These are phyloP conservation scores for Meyerozyma guilliermondii DNA, from an alignment of 1,139 yeast species.

Conservation along the genomic window DNA sequence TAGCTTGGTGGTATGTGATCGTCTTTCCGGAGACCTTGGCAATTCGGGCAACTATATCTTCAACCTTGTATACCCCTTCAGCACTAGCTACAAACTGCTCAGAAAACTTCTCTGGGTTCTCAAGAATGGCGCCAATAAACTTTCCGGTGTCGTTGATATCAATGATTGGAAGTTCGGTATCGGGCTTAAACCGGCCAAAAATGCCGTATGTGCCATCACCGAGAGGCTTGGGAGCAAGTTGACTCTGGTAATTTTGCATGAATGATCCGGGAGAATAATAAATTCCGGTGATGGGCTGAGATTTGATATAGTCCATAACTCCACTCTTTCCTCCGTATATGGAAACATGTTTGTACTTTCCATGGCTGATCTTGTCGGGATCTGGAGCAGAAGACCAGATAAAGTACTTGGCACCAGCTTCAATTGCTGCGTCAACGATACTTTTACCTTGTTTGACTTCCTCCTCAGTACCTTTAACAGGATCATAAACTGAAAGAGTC, in stretches of 20 bases:
- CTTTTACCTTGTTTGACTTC: not conserved
- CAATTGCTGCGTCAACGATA: constrained; percentile 1
- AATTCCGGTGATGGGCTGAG: not conserved
- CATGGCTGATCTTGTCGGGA: not conserved
- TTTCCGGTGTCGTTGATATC: constrained; percentile 1
- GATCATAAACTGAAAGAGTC: not conserved
- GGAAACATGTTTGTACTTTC: not conserved
- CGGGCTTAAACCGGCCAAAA: not conserved
- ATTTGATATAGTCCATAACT: not conserved
- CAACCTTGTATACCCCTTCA: not conserved
- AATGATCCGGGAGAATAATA: not conserved
- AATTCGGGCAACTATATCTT: not conserved
- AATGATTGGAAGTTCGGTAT: not conserved
- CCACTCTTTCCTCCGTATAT: not conserved
- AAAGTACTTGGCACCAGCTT: not conserved
- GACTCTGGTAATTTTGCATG: not conserved
- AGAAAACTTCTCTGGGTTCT: not conserved
- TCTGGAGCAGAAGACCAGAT: not conserved
- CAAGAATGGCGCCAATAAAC: constrained; percentile 2
- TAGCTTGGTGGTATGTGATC: not conserved
- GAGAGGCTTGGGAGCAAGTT: not conserved
- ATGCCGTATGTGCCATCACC: not conserved
- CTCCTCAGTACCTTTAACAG: not conserved
- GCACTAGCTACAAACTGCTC: not conserved
- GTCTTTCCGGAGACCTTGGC: not conserved